Evolutionary conservation across 768 basidiomycete genomes (phyloP), one percentile per base, ranked within the genome.

Genomic region (Pholiota conissans): DNA sequence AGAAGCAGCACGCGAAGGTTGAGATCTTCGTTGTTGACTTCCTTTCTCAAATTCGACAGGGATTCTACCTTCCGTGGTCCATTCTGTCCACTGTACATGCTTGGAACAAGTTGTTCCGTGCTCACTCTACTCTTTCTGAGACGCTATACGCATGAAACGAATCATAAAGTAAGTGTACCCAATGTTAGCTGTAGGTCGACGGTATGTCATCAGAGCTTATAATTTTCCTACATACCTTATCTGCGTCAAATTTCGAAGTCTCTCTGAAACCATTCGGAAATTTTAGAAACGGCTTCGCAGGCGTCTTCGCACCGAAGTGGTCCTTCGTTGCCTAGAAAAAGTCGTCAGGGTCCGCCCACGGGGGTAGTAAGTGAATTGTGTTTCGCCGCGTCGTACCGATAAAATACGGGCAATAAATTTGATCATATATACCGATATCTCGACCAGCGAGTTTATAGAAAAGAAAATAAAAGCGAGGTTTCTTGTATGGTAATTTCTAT

Each of bases 91-190:
- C 7, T 13, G 20, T 18, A 18, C 29, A 16, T 14, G 14, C 30
- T 47, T 29, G 59, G 59, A n/a, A 60, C n/a, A 26, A 60, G 16
- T 32, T 60, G 59, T 26, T 60, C 59, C 18, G 49, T 60, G 50
- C 54, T 51, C 14, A 52, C 40, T 14, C 27, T 27, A 16, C 55
- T 56, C 47, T 32, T 40, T 11, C 59, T 27, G 2, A 46, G 42
- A 27, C 29, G 26, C 57, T 53, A 27, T 13, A 46, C 5, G 48
- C 10, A 26, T 24, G 18, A 50, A 5, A 35, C 35, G n/a, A 3
- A 2, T n/a, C 11, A 9, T 8, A 26, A 52, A 24, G 16, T 18
- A n/a, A n/a, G n/a, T n/a, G n/a, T n/a, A n/a, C n/a, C n/a, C n/a
- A n/a, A n/a, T n/a, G n/a, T n/a, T n/a, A n/a, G n/a, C n/a, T n/a